A percentile compares a stretch with the other conserved stretches of the same genome.
Evolutionary conservation across 768 basidiomycete genomes (phyloP).

Genomic region (Epithele typhae): DNA sequence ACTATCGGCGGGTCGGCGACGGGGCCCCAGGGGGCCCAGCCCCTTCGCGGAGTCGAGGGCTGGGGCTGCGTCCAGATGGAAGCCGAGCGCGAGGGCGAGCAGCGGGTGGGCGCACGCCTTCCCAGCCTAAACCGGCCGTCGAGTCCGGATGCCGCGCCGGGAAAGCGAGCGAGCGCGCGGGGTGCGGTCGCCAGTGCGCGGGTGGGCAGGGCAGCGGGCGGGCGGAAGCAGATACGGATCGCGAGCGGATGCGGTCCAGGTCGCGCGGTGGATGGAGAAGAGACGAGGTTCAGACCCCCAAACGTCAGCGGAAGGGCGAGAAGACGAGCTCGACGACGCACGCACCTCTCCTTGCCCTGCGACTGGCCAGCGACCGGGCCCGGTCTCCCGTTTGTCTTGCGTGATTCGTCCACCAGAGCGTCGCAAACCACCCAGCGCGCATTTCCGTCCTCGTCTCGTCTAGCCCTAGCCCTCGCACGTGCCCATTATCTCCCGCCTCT

Average conservation of each 20-base stretch:
- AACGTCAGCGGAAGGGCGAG: constrained; percentile 13
- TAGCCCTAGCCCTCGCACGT: not conserved
- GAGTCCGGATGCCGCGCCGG: not conserved
- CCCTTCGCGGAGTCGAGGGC: too few species aligned
- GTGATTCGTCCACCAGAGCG: not conserved
- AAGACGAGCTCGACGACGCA: constrained; percentile 1
- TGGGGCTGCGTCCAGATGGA: too few species aligned
- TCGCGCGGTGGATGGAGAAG: constrained; percentile 2
- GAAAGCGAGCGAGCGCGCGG: not conserved
- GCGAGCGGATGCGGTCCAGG: not conserved
- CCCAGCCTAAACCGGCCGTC: not conserved
- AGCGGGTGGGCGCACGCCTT: not conserved
- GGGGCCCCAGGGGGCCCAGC: too few species aligned
- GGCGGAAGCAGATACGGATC: not conserved
- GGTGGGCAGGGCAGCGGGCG: not conserved
- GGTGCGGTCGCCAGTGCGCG: not conserved
- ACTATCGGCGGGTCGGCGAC: too few species aligned
- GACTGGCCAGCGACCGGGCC: not conserved
- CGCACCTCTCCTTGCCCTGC: constrained; percentile 4
- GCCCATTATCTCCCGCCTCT: too few species aligned
- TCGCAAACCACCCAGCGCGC: too few species aligned
- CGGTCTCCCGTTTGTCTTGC: not conserved
- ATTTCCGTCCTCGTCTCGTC: not conserved
- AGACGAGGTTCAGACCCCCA: constrained; percentile 10
- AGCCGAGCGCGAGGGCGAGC: too few species aligned